Evolutionary conservation across 1,139 yeast species (phyloP), one percentile per base, ranked within the genome.

Genomic region (Suhomyces bokatorum): DNA sequence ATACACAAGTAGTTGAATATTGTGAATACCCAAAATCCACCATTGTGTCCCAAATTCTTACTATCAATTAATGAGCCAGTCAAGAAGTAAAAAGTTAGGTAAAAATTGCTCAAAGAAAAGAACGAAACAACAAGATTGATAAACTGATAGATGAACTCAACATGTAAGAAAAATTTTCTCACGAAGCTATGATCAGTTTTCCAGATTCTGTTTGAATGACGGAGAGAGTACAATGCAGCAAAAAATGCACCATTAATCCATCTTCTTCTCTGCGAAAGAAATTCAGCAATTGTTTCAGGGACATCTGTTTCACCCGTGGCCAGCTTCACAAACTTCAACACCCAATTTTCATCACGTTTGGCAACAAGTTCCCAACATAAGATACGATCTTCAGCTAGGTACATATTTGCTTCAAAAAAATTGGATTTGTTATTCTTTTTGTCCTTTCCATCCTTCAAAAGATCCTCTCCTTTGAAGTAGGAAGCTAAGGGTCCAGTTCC

Each of bases 261-360:
- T 70, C 99, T 83, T 70, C 99, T 81, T 71, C 99, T 83, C 68
- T 93, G 99, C 13, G 96, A 83, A 47, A 93, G 82, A 60, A 93
- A 91, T 63, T 93, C 99, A 0, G 98, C 80, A 37, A 91, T 75
- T 6, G 83, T 74, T 61, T 91, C 97, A 3, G 99, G 99, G 39
- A 93, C 97, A 77, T 93, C 99, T 0, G 99, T 93, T 62, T 91
- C 98, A 55, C 98, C 99, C 24, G 87, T 85, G 2, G 98, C 97
- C 65, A 83, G 87, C 58, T 87, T 86, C 43, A 93, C 98, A 62
- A 91, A 91, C 61, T 89, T 89, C 56, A 93, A 73, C 22, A 93
- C 88, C 99, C 99, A 93, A 59, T 83, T 85, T 40, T 89, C 93
- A 49, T 83, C 80, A 54, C 75, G 78, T 59, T 93, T 91, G 6